phyloP scores from a whole-genome alignment of 2,329 filamentous ascomycete species.

The Trichophaea hybrida region DNA sequence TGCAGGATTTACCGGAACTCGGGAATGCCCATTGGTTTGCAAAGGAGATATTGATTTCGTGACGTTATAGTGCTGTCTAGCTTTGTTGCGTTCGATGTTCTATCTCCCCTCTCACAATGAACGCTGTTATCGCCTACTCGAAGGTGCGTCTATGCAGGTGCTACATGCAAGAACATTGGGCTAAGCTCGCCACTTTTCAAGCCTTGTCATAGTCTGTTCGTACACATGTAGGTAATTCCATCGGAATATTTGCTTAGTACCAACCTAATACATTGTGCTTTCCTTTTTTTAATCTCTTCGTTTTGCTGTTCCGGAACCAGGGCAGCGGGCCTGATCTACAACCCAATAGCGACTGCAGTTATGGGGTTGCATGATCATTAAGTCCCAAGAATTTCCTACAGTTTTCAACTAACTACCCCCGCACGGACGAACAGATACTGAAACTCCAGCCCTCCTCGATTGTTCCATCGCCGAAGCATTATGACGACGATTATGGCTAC shows the following conservation, averaged over 20 bases:
- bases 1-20: background rate
- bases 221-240: background rate
- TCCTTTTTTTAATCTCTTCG: background rate
- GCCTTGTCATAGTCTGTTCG: no score
- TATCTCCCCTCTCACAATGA: background rate
- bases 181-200: background rate
- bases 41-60: background rate
- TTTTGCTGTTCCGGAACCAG: background rate
- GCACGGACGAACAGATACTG: background rate
- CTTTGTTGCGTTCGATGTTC: background rate
- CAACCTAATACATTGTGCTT: background rate
- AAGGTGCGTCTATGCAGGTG: background rate
- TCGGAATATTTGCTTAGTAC: background rate
- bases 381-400: background rate
- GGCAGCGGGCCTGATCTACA: background rate
- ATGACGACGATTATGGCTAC: background rate
- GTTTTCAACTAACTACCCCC: background rate
- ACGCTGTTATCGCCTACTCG: background rate
- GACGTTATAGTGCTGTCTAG: background rate
- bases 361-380: background rate
- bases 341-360: background rate
- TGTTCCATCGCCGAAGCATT: background rate
- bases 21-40: background rate
- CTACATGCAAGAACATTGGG: background rate
- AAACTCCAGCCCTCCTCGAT: background rate